These are phyloP conservation scores for Pseudogymnoascus sp. DNA, from an alignment of 2,329 filamentous ascomycete genomes.

Conservation along the genomic window DNA sequence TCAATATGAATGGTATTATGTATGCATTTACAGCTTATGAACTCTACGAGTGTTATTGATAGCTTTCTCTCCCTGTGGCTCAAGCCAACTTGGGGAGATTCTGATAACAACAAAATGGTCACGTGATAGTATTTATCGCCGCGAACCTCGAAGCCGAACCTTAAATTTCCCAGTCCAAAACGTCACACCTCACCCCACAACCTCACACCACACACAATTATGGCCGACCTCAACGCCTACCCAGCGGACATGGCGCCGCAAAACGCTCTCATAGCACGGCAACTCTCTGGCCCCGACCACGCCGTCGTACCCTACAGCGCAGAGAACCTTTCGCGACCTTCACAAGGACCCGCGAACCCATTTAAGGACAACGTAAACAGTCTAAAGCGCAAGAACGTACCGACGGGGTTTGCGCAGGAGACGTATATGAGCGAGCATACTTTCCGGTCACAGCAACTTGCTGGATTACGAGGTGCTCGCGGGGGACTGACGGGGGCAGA, in stretches of 20 bases:
- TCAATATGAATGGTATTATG: slow-evolving; percentile 9
- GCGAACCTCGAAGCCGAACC: background rate
- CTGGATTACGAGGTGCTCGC: slow-evolving; percentile 32
- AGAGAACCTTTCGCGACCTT: slow-evolving; percentile 59
- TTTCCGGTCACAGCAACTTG: slow-evolving; percentile 80
- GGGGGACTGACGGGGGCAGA: slow-evolving; percentile 47
- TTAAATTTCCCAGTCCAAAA: slow-evolving; percentile 7
- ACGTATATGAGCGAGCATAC: slow-evolving; percentile 83
- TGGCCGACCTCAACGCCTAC: slow-evolving; percentile 56
- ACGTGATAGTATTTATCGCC: slow-evolving; percentile 3
- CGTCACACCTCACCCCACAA: background rate
- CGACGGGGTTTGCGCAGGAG: slow-evolving; percentile 82
- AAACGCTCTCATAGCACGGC: slow-evolving; percentile 53
- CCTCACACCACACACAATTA: slow-evolving; percentile 26
- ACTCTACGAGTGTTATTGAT: background rate
- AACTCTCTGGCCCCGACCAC: slow-evolving; percentile 48
- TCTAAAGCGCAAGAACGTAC: slow-evolving; percentile 69
- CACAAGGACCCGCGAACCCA: slow-evolving; percentile 64
- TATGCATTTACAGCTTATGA: background rate
- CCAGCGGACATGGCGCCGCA: slow-evolving; percentile 58
- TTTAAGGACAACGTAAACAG: slow-evolving; percentile 56
- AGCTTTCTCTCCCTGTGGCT: background rate
- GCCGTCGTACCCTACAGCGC: slow-evolving; percentile 60
- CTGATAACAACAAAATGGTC: background rate
- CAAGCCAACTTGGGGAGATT: background rate